phyloP scores from a whole-genome alignment of 176 grass and related monocot genomes.

The Carex parvula region DNA sequence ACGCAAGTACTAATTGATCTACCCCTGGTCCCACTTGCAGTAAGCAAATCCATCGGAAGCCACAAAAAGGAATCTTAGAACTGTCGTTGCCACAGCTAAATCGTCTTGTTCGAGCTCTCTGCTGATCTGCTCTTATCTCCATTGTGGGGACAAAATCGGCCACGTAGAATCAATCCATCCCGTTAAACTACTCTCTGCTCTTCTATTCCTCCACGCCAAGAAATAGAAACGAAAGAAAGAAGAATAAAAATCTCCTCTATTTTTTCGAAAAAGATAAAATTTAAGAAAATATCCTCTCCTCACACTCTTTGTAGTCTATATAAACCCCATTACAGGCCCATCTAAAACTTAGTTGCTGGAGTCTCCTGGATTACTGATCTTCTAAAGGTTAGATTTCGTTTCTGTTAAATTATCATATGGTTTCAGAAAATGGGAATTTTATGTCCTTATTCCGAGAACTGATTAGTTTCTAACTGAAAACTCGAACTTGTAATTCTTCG shows the following conservation, averaged over 20 bases:
- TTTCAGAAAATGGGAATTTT: background rate
- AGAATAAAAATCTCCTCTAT: constrained; percentile 2
- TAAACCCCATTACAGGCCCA: background rate
- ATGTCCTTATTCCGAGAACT: background rate
- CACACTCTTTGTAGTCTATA: constrained; percentile 4
- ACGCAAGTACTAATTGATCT: no score
- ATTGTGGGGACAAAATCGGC: constrained; percentile 23
- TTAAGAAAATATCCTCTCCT: constrained; percentile 29
- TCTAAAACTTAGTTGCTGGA: background rate
- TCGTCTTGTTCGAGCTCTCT: background rate
- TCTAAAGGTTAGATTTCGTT: constrained; percentile 26
- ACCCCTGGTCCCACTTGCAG: constrained; percentile 2
- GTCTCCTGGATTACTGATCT: constrained; percentile 5
- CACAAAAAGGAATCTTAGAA: background rate
- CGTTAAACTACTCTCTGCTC: constrained; percentile 20
- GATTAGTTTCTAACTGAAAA: background rate
- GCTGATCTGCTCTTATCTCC: constrained; percentile 15
- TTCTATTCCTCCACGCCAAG: constrained; percentile 29
- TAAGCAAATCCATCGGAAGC: background rate
- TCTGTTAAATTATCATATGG: background rate
- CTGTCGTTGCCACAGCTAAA: background rate
- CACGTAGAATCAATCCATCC: constrained; percentile 30
- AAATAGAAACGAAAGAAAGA: background rate
- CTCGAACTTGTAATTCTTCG: background rate
- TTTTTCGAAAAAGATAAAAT: background rate